These are phyloP conservation scores for Macrolepiota dolichaula DNA, from an alignment of 768 basidiomycete genomes.

Conservation along the genomic window DNA sequence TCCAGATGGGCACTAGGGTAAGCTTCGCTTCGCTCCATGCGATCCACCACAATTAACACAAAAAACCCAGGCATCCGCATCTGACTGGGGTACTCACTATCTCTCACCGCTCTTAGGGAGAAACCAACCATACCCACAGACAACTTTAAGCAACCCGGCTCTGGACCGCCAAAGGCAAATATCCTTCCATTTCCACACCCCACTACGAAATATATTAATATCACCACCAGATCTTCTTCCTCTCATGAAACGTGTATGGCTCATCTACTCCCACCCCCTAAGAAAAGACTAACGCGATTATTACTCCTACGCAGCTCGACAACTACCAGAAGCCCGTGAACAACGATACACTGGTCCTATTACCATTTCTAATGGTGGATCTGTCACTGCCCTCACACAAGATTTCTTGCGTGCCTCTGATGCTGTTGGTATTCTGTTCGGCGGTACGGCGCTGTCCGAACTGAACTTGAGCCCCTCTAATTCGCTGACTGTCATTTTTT, in stretches of 20 bases:
- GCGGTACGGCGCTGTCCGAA: conserved; percentile 38
- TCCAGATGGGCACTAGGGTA: conserved; percentile 75
- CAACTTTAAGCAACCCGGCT: conserved; percentile 68
- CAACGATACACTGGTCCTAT: conserved; percentile 69
- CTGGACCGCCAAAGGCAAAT: conserved; percentile 61
- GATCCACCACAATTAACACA: not conserved
- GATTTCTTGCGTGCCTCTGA: conserved; percentile 67
- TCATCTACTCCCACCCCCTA: not conserved
- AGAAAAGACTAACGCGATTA: no score
- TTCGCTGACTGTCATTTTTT: no score
- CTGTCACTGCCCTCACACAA: conserved; percentile 59
- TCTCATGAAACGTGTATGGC: conserved; percentile 60
- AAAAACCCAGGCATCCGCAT: conserved; percentile 53
- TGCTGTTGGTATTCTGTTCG: conserved; percentile 59
- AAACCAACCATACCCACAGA: conserved; percentile 35
- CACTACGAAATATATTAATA: not conserved
- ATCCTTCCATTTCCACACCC: not conserved
- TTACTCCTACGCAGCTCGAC: conserved; percentile 47
- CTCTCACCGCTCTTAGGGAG: not conserved
- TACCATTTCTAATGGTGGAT: conserved; percentile 68
- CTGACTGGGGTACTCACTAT: conserved; percentile 54
- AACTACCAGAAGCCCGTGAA: conserved; percentile 74
- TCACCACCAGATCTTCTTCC: conserved; percentile 54
- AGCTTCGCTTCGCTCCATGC: not conserved
- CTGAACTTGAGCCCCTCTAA: not conserved